Base-by-base conservation (phyloP, 1,284 basidiomycete genomes). In the Naganishia sp. region DNA sequence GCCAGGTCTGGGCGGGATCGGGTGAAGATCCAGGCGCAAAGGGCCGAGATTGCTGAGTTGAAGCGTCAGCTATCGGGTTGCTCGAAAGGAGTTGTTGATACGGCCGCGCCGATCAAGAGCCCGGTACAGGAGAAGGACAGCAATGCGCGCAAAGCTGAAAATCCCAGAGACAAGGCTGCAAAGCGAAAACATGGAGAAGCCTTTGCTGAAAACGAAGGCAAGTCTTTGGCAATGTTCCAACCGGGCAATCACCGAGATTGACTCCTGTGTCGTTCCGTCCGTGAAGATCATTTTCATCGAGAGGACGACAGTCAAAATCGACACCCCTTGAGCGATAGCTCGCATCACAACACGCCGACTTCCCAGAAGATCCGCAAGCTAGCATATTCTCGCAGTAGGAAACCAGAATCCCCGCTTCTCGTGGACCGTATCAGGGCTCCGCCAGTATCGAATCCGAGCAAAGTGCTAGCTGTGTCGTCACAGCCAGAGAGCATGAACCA, bases 311-410 rank as follows among this genome's bases (percentile, higher is more conserved):
- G 31, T 53, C 50, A 16, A 31, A 33, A 33, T 25, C 25, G 59
- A 50, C 16, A 52, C 2, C 59, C 59, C 21, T 43, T 61, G 23
- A 61, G 59, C 39, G 23, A 61, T 15, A 61, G 21, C 59, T 61
- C 48, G 10, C 36, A 13, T 15, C 59, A 61, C 23, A 61, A 61
- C 16, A 52, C 59, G 15, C 59, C 59, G 42, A 23, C 36, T 15
- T 61, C 59, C 23, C 33, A n/a, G 7, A 48, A 48, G 25, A 52
- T 43, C 46, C 49, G 39, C 36, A 49, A 50, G 28, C 33, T 23
- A 18, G 21, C 36, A 13, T 52, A 60, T 42, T 3, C 33, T 23
- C 31, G 59, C 18, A 48, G 23, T 42, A 13, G 11, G 16, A 44
- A 28, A 7, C 36, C 21, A 42, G 36, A 16, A 18, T 49, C 59